Percentiles rank a stretch among this genome's conserved stretches.
These are phyloP conservation scores for Quercus gilva DNA, from an alignment of 306 rosid species.

Conservation along the genomic window DNA sequence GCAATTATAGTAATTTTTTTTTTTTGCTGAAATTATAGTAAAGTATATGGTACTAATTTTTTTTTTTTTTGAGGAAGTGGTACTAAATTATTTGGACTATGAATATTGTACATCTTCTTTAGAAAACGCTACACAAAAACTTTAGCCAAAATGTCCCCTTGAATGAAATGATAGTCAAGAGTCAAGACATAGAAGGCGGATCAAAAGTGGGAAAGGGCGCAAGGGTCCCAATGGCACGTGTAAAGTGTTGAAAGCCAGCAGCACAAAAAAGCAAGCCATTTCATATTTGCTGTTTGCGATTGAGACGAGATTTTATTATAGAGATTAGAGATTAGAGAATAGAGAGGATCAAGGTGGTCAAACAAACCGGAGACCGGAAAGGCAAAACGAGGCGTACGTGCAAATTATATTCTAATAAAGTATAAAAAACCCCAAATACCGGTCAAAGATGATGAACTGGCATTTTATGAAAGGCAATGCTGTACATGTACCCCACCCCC, in stretches of 20 bases:
- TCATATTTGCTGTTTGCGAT: neutral
- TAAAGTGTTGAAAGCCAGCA: neutral
- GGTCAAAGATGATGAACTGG: slow-evolving; percentile 35
- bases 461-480: slow-evolving; percentile 36
- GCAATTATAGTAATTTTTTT: too few relatives aligned
- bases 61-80: too few relatives aligned
- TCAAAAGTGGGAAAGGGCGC: slow-evolving; percentile 16
- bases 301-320: too few relatives aligned
- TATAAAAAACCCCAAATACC: neutral
- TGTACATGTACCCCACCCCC: slow-evolving; percentile 29
- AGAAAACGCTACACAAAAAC: too few relatives aligned
- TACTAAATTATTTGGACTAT: too few relatives aligned
- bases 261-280: slow-evolving; percentile 11
- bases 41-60: too few relatives aligned
- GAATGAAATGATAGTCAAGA: neutral
- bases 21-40: too few relatives aligned
- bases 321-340: too few relatives aligned
- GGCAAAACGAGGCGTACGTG: slow-evolving; percentile 7
- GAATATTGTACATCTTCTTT: too few relatives aligned
- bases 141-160: neutral
- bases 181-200: neutral
- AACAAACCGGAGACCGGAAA: slow-evolving; percentile 36
- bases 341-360: slow-evolving; percentile 35
- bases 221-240: slow-evolving; percentile 35
- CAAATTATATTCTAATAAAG: slow-evolving; percentile 5